Evolutionary conservation across 495 filamentous ascomycete genomes (phyloP).

Genomic region (Xylaria nigripes): DNA sequence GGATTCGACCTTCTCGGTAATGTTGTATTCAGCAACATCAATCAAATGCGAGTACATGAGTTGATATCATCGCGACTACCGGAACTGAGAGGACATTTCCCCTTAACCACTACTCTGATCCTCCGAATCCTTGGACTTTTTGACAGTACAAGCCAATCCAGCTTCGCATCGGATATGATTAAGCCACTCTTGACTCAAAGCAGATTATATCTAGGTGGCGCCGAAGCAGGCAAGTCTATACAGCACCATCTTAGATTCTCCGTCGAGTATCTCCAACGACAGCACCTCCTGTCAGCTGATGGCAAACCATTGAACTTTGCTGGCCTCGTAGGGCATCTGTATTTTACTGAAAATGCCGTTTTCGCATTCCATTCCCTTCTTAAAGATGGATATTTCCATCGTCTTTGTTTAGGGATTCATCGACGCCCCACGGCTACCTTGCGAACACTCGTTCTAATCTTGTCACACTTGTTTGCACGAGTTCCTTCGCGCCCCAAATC

Average conservation of each 20-base stretch:
- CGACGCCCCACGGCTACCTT: conserved; percentile 26
- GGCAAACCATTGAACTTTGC: conserved; percentile 65
- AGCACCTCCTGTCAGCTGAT: conserved; percentile 49
- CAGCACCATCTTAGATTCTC: conserved; percentile 71
- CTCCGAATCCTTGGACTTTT: conserved; percentile 60
- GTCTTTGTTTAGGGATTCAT: conserved; percentile 46
- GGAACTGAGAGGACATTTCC: conserved; percentile 69
- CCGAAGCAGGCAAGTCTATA: conserved; percentile 50
- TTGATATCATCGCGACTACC: conserved; percentile 65
- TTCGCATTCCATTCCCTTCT: conserved; percentile 71
- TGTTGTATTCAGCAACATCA: conserved; percentile 62
- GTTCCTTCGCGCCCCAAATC: background rate
- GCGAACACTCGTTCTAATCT: conserved; percentile 50
- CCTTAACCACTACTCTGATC: conserved; percentile 63
- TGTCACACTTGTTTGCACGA: conserved; percentile 56
- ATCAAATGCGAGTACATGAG: conserved; percentile 46
- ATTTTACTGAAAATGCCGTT: conserved; percentile 61
- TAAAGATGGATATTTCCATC: conserved; percentile 58
- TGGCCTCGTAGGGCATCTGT: conserved; percentile 56
- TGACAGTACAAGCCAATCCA: conserved; percentile 52
- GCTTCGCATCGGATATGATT: conserved; percentile 52
- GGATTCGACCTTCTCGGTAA: conserved; percentile 76
- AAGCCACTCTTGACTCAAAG: conserved; percentile 60
- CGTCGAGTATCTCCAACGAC: conserved; percentile 67
- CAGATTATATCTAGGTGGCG: conserved; percentile 58